A percentile compares a stretch with the other conserved stretches of the same genome.
Conservation (phyloP, 257 asterid species). For the Ophiorrhiza pumila region DNA sequence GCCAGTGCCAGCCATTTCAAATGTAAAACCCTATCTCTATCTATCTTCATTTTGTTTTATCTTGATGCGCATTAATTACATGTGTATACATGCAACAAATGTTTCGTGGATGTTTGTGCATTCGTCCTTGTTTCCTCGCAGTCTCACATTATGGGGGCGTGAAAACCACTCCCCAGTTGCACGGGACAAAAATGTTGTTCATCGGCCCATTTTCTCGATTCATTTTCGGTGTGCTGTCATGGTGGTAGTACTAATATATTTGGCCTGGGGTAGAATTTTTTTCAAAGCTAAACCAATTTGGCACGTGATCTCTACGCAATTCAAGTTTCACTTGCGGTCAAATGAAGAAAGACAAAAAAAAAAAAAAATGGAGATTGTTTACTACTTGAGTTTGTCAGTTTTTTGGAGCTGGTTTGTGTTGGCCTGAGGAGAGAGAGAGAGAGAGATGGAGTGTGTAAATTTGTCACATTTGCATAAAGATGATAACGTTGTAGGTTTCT, state of each 20-base stretch:
- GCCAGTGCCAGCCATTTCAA: background rate
- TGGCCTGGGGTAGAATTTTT: background rate
- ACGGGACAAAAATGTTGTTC: background rate
- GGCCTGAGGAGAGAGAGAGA: background rate
- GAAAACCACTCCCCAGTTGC: conserved; percentile 9
- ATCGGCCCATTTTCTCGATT: background rate
- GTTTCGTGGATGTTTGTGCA: conserved; percentile 3
- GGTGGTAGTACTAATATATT: background rate
- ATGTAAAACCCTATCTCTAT: conserved; percentile 21
- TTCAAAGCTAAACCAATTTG: background rate
- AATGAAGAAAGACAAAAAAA: background rate
- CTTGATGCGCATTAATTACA: background rate
- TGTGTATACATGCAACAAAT: background rate
- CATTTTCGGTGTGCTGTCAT: too few relatives aligned
- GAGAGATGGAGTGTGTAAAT: background rate
- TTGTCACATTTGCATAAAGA: conserved; percentile 24
- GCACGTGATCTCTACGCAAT: conserved; percentile 9
- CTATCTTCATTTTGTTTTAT: conserved; percentile 17
- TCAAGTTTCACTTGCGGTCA: background rate
- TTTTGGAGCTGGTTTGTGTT: background rate
- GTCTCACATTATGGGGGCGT: background rate
- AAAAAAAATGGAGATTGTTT: background rate
- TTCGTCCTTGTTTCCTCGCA: background rate
- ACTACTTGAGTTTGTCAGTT: background rate
- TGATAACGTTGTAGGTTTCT: background rate